Evolutionary conservation across 1,284 basidiomycete species (phyloP), one percentile per base, ranked within the genome.

Genomic region (Papiliotrema nemorosa): DNA sequence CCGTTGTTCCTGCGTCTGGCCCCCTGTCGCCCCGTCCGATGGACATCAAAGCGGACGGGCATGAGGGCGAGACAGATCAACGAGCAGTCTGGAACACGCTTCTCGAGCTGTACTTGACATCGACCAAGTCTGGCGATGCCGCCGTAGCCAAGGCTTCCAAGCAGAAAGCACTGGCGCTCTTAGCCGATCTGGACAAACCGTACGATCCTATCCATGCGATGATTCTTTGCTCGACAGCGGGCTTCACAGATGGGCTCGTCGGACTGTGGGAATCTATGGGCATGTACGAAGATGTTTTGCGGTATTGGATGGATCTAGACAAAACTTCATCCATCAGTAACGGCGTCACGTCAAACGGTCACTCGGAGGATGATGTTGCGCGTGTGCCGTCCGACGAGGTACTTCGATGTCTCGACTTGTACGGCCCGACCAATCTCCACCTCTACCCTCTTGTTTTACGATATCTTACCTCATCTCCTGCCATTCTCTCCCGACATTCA

Each of bases 11-110:
- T 3, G 2, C 16, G 7, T 21, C 16, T 34, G 22, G 16, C n/a
- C 5, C 42, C 10, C 7, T 13, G 26, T 56, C 25, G 18, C 42
- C 13, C 40, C 46, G 6, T 43, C 54, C 10, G 4, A 16, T 24
- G 13, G 48, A 52, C 7, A 4, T 46, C 13, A 16, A 5, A 25
- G 12, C 24, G n/a, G 45, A 47, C 2, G 87, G 91, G 62, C 88
- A 91, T 67, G 80, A 81, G 3, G 84, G 86, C 0, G 40, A 73
- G 14, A 48, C 54, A 0, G 90, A 96, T 66, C 90, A 94, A 68
- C 79, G 82, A 12, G 86, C 90, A 0, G 85, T 97, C 13, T 97
- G 94, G 93, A 97, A 96, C 73, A 97, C 94, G 1, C 77, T 98
- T 2, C 78, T 98, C 47, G 94, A 99, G 74, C 81, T 98, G 16